Evolutionary conservation across 73 alveolate species (phyloP), one percentile per base, ranked within the genome.

Genomic region (Uronychia binucleata): DNA sequence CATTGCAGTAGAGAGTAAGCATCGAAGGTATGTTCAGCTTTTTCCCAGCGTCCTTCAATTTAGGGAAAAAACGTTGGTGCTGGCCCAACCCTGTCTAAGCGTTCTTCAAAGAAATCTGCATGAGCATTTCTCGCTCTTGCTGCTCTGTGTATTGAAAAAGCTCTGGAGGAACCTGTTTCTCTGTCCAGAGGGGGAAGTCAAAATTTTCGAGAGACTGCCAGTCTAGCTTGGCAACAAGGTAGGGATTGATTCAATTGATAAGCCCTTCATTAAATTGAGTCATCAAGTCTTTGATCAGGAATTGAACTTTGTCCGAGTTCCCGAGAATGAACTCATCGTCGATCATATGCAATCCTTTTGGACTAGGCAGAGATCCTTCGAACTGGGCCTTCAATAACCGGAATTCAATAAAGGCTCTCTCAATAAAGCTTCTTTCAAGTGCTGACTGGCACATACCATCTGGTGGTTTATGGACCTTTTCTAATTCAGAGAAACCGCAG

Each of bases 251-350:
- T 28, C 67, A 11, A 19, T 46, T 46, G 67, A 46, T 46, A 5
- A 46, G 5, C 5, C 67, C 67, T 46, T 46, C 67, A 46, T 46
- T 46, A 19, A 46, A 11, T 19, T 46, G 11, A 19, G 83, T 75
- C 26, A 35, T 31, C 8, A 82, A 32, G 26, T 90, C 95, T 75
- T 90, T 90, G 0, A 77, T 59, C 27, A 75, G 46, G 78, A 90
- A 90, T 26, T 79, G 57, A 0, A 90, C 25, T 28, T 78, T 90
- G 34, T 90, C 95, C 75, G 95, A 67, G 57, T 80, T 85, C 27
- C 92, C 92, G 28, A 85, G 77, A 1, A 90, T 79, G 0, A 75
- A 57, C 14, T 84, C 89, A 75, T 90, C 95, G 25, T 90, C 95
- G 19, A 90, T 30, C 30, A 58, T 57, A 19, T 77, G 76, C 33